Evolutionary conservation across 805 yeast species (phyloP).

Genomic region (Tetrapisispora phaffii): DNA sequence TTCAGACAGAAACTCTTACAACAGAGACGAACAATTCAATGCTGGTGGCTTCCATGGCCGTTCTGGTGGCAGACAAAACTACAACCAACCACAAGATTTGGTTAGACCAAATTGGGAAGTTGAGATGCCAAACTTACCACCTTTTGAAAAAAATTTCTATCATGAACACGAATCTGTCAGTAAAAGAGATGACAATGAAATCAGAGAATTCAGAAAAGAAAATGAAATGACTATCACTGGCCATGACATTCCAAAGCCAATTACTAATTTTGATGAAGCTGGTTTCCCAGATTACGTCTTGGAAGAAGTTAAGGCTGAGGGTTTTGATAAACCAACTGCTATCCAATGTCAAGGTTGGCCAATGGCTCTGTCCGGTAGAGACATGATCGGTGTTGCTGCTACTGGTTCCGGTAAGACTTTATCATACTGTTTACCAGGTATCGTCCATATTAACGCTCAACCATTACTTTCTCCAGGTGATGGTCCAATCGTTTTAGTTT

Average conservation of each 20-base stretch:
- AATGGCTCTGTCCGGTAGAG: constrained; percentile 98
- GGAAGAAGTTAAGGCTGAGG: constrained; percentile 79
- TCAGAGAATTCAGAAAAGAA: constrained; percentile 65
- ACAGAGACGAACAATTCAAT: constrained; percentile 21
- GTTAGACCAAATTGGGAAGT: constrained; percentile 72
- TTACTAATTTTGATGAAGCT: constrained; percentile 87
- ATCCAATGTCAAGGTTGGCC: constrained; percentile 99
- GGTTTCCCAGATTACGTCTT: constrained; percentile 95
- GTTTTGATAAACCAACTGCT: constrained; percentile 89
- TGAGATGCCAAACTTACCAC: constrained; percentile 52
- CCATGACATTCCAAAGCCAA: constrained; percentile 84
- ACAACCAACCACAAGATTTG: constrained; percentile 28
- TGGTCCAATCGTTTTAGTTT: constrained; percentile 92
- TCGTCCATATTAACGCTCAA: constrained; percentile 97
- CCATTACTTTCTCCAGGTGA: constrained; percentile 88
- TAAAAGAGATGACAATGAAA: constrained; percentile 63
- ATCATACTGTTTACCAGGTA: constrained; percentile 92
- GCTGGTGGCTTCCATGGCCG: constrained; percentile 24
- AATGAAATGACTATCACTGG: constrained; percentile 83
- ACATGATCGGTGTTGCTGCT: constrained; percentile 97
- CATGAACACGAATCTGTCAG: constrained; percentile 73
- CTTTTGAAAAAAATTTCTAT: constrained; percentile 92
- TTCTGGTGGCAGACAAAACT: constrained; percentile 32
- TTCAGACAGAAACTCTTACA: constrained; percentile 31
- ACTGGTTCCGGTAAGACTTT: constrained; percentile 99